Conservation (phyloP, 202 grass and related monocot species). For the Hordeum pubiflorum region DNA sequence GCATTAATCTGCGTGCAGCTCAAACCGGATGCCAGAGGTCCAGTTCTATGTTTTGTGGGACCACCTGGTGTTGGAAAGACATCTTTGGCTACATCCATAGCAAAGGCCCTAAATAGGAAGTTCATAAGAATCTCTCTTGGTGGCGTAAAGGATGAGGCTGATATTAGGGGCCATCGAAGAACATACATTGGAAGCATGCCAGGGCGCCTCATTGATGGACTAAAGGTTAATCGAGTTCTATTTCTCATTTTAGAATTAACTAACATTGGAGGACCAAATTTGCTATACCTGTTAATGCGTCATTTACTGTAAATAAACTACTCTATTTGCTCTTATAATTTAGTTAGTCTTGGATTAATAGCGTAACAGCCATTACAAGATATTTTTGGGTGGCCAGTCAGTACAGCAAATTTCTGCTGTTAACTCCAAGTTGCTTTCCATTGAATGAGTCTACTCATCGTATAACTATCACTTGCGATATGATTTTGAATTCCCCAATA, state of each 20-base stretch:
- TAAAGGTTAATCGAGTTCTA: conserved; percentile 51
- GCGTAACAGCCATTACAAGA: background rate
- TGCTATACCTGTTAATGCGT: background rate
- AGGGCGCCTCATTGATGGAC: conserved; percentile 90
- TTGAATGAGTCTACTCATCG: conserved; percentile 1
- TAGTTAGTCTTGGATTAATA: conserved; percentile 17
- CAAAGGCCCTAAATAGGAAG: conserved; percentile 76
- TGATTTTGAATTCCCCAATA: background rate
- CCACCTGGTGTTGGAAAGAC: conserved; percentile 99
- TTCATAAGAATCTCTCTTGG: conserved; percentile 97
- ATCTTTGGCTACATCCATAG: conserved; percentile 96
- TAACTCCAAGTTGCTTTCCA: background rate
- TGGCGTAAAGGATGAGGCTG: conserved; percentile 96
- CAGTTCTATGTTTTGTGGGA: conserved; percentile 93
- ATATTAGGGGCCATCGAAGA: conserved; percentile 96
- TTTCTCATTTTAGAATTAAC: conserved; percentile 15
- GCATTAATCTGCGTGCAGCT: conserved; percentile 51
- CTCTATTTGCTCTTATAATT: conserved; percentile 3
- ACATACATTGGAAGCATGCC: conserved; percentile 99
- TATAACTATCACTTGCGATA: background rate
- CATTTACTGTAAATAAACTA: background rate
- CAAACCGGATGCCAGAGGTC: conserved; percentile 94
- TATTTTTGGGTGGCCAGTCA: background rate
- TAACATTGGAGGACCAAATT: background rate
- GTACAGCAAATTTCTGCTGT: background rate